Evolutionary conservation across 495 filamentous ascomycete species (phyloP), one percentile per base, ranked within the genome.

Genomic region (Thermochaetoides thermophila): DNA sequence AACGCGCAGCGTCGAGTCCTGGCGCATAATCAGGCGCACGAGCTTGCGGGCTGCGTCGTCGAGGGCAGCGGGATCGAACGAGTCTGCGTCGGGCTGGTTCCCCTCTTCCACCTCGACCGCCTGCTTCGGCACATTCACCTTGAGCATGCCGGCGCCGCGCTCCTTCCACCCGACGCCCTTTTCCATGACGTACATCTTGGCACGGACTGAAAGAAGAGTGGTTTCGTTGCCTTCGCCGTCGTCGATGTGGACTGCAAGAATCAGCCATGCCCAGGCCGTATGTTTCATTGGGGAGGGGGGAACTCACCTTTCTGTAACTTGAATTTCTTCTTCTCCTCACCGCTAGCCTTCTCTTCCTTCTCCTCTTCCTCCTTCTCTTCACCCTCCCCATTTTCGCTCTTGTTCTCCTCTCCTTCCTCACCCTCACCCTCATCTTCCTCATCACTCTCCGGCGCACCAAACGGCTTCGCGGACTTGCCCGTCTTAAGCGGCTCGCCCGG

Each of bases 1-100:
- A n/a, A 93, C 76, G n/a, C 82, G 71, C 34, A 78, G 66, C 4
- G 78, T 81, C 25, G 81, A 79, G 40, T 92, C 83, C 27, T 87
- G 83, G 4, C 85, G 73, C 76, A 94, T 84, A 38, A 94, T 70
- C 44, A 94, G 68, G 16, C 85, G 76, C 8, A 72, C 72, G 16
- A 43, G 38, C 27, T 51, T 45, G 1, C 35, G 35, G 16, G 20
- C 32, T 10, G 56, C 57, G 6, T 55, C 55, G 11, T 60, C 57
- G 5, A 67, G 49, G 9, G 48, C 55, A 7, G 67, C 69, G n/a
- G 53, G 53, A 33, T 68, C 64, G 30, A 69, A 71, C 7, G 52
- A 56, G 13, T 48, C 50, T 5, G 63, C 49, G 17, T 61, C 49
- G 16, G 58, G 45, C 15, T 43, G 34, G 7, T 50, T 48, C 15